These are phyloP conservation scores for Claviceps quebecensis DNA, from an alignment of 2,329 filamentous ascomycete genomes.

Conservation along the genomic window DNA sequence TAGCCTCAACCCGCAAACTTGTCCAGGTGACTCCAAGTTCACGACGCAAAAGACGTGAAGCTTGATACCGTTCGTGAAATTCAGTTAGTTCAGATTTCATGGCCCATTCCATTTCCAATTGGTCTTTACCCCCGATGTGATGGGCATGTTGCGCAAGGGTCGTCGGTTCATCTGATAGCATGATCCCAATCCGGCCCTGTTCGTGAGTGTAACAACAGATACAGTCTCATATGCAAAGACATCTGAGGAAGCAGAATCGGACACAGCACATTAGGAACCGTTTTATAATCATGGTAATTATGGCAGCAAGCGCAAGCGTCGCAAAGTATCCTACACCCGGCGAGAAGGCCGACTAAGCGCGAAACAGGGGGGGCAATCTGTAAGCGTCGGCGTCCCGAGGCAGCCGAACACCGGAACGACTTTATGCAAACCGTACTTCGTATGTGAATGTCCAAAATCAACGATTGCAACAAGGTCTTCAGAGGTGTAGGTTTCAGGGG, in stretches of 20 bases:
- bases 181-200: conserved; percentile 2
- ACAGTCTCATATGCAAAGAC: background rate
- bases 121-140: conserved; percentile 5
- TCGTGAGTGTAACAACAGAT: background rate
- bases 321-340: background rate
- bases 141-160: conserved; percentile 12
- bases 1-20: conserved; percentile 47
- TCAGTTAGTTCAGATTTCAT: conserved; percentile 34
- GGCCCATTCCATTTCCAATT: conserved; percentile 24
- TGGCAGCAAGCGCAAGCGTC: background rate
- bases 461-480: background rate
- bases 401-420: background rate
- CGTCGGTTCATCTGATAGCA: conserved; percentile 15
- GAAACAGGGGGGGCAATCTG: background rate
- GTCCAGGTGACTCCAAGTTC: conserved; percentile 52
- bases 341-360: background rate
- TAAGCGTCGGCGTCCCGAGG: background rate
- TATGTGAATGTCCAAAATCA: background rate
- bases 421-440: no score
- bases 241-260: background rate
- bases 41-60: conserved; percentile 31
- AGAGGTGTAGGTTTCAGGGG: background rate
- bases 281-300: background rate
- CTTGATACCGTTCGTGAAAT: conserved; percentile 26
- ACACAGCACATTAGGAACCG: background rate